Conservation (phyloP, 2,329 filamentous ascomycete species). For the Mollisia scopiformis region DNA sequence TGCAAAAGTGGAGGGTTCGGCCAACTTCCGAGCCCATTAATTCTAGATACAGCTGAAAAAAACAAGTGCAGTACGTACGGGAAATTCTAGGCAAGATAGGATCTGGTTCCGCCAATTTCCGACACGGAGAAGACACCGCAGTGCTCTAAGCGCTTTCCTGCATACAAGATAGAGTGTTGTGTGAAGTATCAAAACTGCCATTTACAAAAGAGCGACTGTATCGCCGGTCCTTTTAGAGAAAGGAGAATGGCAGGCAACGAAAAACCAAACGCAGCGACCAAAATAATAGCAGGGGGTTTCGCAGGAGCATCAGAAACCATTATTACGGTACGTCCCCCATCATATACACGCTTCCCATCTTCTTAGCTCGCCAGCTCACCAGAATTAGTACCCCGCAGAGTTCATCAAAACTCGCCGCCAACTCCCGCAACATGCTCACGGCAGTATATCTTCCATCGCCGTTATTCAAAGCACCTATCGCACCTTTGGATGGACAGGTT, state of each 20-base stretch:
- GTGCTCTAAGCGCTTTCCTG: too few relatives aligned
- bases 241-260: slow-evolving; percentile 3
- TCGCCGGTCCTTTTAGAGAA: too few relatives aligned
- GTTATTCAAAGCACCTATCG: slow-evolving; percentile 7
- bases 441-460: slow-evolving; percentile 1
- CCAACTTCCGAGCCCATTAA: not conserved
- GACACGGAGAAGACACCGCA: too few relatives aligned
- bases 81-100: too few relatives aligned
- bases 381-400: slow-evolving; percentile 13
- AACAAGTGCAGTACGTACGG: too few relatives aligned
- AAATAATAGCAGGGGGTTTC: slow-evolving; percentile 10
- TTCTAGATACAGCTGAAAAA: not conserved
- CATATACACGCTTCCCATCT: not conserved
- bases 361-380: not conserved
- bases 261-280: not conserved
- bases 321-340: slow-evolving; percentile 1
- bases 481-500: slow-evolving; percentile 2
- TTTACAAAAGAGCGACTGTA: too few relatives aligned
- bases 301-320: slow-evolving; percentile 16
- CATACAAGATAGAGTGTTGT: too few relatives aligned
- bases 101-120: too few relatives aligned
- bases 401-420: slow-evolving; percentile 17
- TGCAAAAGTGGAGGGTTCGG: not conserved
- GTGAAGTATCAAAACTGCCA: too few relatives aligned
- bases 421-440: slow-evolving; percentile 4